A percentile compares a stretch with the other conserved stretches of the same genome.
These are phyloP conservation scores for Solanum neorickii DNA, from an alignment of 257 asterid species.

Conservation along the genomic window DNA sequence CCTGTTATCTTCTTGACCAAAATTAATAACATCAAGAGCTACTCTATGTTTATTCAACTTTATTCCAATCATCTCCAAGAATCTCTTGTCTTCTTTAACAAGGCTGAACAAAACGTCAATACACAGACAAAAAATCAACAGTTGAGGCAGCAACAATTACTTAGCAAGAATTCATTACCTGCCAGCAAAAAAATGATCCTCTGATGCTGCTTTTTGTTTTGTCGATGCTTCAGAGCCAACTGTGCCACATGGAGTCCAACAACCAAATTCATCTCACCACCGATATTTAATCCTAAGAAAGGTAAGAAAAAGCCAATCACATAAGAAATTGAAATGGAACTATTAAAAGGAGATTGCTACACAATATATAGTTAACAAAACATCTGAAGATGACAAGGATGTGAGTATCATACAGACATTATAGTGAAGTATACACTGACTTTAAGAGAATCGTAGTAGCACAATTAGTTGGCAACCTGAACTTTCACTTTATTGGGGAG, in stretches of 20 bases:
- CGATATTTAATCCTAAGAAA: conserved; percentile 61
- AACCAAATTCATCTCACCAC: conserved; percentile 91
- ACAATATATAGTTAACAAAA: background rate
- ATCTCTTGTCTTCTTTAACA: conserved; percentile 79
- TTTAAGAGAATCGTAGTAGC: background rate
- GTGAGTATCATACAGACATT: background rate
- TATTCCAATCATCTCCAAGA: conserved; percentile 79
- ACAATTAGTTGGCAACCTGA: background rate
- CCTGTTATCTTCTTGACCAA: conserved; percentile 89
- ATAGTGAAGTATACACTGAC: background rate
- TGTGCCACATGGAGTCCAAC: conserved; percentile 96
- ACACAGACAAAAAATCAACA: background rate
- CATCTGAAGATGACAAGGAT: background rate
- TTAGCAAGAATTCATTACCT: conserved; percentile 30
- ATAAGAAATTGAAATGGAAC: background rate
- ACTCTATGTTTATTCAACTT: conserved; percentile 86
- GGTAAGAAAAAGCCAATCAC: background rate
- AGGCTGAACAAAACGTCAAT: conserved; percentile 36
- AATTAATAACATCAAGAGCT: conserved; percentile 87
- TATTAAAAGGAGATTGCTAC: background rate
- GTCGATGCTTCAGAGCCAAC: conserved; percentile 94
- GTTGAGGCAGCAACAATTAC: background rate
- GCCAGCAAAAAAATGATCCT: conserved; percentile 91
- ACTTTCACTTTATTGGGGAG: background rate
- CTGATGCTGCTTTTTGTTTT: conserved; percentile 89